Base-by-base conservation (phyloP, 2,329 filamentous ascomycete species). In the Botrytis paeoniae region DNA sequence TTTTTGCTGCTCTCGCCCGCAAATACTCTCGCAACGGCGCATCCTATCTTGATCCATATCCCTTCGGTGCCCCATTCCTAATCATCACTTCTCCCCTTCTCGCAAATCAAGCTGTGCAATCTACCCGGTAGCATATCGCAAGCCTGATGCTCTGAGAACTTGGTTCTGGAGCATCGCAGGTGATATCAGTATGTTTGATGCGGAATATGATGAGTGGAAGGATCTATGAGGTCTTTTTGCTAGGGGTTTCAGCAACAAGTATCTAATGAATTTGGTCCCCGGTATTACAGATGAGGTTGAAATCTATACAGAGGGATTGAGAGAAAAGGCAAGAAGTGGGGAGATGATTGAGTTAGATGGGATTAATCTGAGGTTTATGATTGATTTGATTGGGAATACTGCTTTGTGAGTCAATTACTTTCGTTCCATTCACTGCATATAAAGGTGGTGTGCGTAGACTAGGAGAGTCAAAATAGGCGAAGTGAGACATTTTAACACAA, bases 41-140 rank as follows among this genome's bases (percentile, higher is more conserved):
- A 1, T 77, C 73, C 45, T 78, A 78, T 62, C 51, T 79, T 39
- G 78, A 79, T 59, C 35, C 76, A 4, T 79, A 77, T 74, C 78
- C 78, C 9, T 75, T 78, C 45, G 41, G 54, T 22, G 63, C 43
- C 29, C 76, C 77, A 14, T 73, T 75, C 22, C 48, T 77, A 5
- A 51, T 78, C 48, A 70, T 79, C 14, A 69, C 72, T 29, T 74
- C 74, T 22, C 75, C 77, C 1, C 71, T 73, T 1, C 57, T 77
- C 43, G 73, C 76, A 16, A 75, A 72, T 39, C 75, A 78, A 72
- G 74, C 72, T 25, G 74, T 66, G 4, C 76, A 77, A 41, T 60
- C 75, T 29, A 66, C 73, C 74, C 76, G 4, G 5, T 70, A 25
- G 10, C 68, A 37, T 70, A 32, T 70, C 68, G 60, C 12, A 77